These are phyloP conservation scores for Umbelopsis isabellina DNA, from an alignment of 192 early-diverging fungal species.

Conservation along the genomic window DNA sequence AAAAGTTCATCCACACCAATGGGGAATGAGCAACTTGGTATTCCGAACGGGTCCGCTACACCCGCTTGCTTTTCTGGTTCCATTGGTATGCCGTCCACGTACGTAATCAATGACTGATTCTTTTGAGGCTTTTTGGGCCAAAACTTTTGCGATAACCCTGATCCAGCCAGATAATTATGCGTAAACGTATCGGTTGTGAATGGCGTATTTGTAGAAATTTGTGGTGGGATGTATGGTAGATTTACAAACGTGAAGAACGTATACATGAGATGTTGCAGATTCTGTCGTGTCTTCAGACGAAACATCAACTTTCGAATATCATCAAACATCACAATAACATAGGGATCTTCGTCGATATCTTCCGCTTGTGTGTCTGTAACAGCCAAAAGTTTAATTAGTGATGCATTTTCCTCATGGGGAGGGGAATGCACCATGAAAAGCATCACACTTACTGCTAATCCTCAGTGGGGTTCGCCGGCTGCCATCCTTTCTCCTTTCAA, in stretches of 20 bases:
- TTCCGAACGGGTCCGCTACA: slow-evolving; percentile 23
- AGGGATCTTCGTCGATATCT: slow-evolving; percentile 53
- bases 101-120: slow-evolving; percentile 15
- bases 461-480: slow-evolving; percentile 24
- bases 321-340: slow-evolving; percentile 54
- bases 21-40: slow-evolving; percentile 43
- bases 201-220: slow-evolving; percentile 39
- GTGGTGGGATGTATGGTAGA: slow-evolving; percentile 47
- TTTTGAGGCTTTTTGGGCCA: neutral
- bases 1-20: slow-evolving; percentile 40
- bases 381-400: neutral
- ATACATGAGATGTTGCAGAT: slow-evolving; percentile 46
- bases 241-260: slow-evolving; percentile 53
- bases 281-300: slow-evolving; percentile 44
- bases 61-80: slow-evolving; percentile 29
- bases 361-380: slow-evolving; percentile 39
- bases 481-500: slow-evolving; percentile 38
- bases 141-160: slow-evolving; percentile 28
- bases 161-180: slow-evolving; percentile 33
- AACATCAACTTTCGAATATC: slow-evolving; percentile 52
- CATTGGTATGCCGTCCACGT: slow-evolving; percentile 40
- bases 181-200: slow-evolving; percentile 47
- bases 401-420: neutral
- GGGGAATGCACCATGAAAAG: no score
- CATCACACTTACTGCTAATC: neutral